These are phyloP conservation scores for Escovopsis sp. DNA, from an alignment of 2,329 filamentous ascomycete genomes.

Conservation along the genomic window DNA sequence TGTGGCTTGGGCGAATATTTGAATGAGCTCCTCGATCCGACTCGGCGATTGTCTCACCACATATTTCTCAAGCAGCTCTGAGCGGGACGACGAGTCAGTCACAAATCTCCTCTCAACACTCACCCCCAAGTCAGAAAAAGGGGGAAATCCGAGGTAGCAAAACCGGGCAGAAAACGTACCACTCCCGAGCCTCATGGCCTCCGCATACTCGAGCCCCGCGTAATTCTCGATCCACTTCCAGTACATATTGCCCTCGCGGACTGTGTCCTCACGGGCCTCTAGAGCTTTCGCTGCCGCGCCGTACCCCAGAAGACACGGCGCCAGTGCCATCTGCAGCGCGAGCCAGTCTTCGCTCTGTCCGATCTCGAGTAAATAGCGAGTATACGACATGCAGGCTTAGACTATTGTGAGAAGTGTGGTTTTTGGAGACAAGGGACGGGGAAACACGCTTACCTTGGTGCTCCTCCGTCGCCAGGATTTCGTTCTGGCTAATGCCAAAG, in stretches of 20 bases:
- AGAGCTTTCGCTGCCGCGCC: constrained; percentile 62
- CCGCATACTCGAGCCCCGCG: constrained; percentile 60
- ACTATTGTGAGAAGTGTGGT: not conserved
- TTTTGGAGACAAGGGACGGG: not conserved
- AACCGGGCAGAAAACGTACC: constrained; percentile 31
- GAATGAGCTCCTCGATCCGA: constrained; percentile 66
- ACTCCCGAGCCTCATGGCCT: constrained; percentile 54
- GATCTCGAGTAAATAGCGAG: constrained; percentile 73
- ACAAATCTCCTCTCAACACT: not conserved
- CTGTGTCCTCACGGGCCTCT: constrained; percentile 43
- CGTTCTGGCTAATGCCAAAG: constrained; percentile 59
- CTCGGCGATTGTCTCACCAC: constrained; percentile 56
- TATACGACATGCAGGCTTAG: constrained; percentile 75
- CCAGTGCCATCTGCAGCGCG: constrained; percentile 67
- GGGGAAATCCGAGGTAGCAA: not conserved
- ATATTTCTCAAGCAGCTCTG: constrained; percentile 61
- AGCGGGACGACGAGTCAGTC: not conserved
- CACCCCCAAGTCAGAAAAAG: too few relatives aligned
- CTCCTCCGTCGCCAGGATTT: constrained; percentile 62
- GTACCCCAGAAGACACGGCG: constrained; percentile 85
- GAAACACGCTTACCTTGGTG: constrained; percentile 49
- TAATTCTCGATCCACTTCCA: constrained; percentile 91
- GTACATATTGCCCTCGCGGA: constrained; percentile 54
- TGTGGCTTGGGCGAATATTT: constrained; percentile 78
- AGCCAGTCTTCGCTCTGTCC: constrained; percentile 81